These are phyloP conservation scores for Phytophthora nicotianae DNA, from an alignment of 352 stramenopile genomes.

Conservation along the genomic window DNA sequence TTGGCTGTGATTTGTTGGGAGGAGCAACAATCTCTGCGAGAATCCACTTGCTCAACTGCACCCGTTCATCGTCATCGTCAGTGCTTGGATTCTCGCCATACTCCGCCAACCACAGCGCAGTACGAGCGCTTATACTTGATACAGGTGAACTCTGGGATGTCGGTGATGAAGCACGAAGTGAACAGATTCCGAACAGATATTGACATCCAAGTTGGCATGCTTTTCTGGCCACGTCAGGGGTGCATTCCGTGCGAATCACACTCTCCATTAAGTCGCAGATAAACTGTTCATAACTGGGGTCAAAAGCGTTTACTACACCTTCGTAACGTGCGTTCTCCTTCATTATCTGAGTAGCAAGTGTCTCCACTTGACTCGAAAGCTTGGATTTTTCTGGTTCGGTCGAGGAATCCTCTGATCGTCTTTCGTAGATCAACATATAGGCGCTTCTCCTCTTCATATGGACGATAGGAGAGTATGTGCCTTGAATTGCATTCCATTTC, in stretches of 20 bases:
- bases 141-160: neutral
- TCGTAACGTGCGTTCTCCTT: conserved; percentile 43
- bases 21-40: conserved; percentile 28
- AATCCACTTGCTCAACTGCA: conserved; percentile 43
- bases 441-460: conserved; percentile 74
- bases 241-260: conserved; percentile 4
- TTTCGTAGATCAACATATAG: conserved; percentile 85
- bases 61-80: conserved; percentile 14
- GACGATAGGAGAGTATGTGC: conserved; percentile 35
- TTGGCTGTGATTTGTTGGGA: conserved; percentile 10
- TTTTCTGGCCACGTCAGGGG: conserved; percentile 10
- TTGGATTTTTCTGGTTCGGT: neutral
- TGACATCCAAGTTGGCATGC: conserved; percentile 36
- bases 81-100: conserved; percentile 3
- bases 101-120: conserved; percentile 18
- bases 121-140: conserved; percentile 6
- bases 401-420: conserved; percentile 8
- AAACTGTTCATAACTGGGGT: conserved; percentile 37
- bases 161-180: conserved; percentile 15
- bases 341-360: conserved; percentile 25
- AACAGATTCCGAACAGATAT: conserved; percentile 46
- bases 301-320: conserved; percentile 44
- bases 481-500: conserved; percentile 50
- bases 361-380: conserved; percentile 19
- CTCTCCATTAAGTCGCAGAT: conserved; percentile 23